Conservation (phyloP, 2,329 filamentous ascomycete species). For the Fusarium robinianum region DNA sequence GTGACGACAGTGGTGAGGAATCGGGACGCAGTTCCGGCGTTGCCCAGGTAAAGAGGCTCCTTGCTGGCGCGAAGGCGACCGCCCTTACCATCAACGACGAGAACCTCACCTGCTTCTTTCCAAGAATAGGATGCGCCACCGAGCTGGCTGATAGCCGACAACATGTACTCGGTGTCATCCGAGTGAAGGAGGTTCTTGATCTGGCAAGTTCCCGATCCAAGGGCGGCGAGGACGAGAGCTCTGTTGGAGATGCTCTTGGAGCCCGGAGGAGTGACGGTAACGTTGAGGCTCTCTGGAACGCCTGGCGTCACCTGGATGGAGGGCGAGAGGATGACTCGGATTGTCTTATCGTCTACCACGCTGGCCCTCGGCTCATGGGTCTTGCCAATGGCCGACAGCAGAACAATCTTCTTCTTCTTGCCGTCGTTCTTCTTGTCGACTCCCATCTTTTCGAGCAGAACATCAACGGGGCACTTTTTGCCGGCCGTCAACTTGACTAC, state of each 20-base stretch:
- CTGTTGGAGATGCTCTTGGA: slow-evolving; percentile 98
- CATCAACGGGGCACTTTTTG: slow-evolving; percentile 85
- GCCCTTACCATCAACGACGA: slow-evolving; percentile 90
- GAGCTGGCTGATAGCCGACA: slow-evolving; percentile 84
- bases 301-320: slow-evolving; percentile 75
- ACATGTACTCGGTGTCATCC: slow-evolving; percentile 96
- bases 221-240: slow-evolving; percentile 88
- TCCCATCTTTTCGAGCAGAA: slow-evolving; percentile 88
- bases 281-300: slow-evolving; percentile 65
- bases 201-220: slow-evolving; percentile 82
- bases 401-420: slow-evolving; percentile 91
- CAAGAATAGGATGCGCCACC: slow-evolving; percentile 88
- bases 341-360: slow-evolving; percentile 82
- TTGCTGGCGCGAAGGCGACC: slow-evolving; percentile 77
- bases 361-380: slow-evolving; percentile 88
- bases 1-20: slow-evolving; percentile 93
- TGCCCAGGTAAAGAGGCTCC: slow-evolving; percentile 86
- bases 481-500: slow-evolving; percentile 82
- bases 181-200: slow-evolving; percentile 94
- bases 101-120: slow-evolving; percentile 91
- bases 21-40: slow-evolving; percentile 92
- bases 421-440: slow-evolving; percentile 99
- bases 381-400: slow-evolving; percentile 86
- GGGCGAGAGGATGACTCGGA: slow-evolving; percentile 81
- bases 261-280: slow-evolving; percentile 85